Conservation (phyloP, 148 eudicot species). For the Mesembryanthemum crystallinum region DNA sequence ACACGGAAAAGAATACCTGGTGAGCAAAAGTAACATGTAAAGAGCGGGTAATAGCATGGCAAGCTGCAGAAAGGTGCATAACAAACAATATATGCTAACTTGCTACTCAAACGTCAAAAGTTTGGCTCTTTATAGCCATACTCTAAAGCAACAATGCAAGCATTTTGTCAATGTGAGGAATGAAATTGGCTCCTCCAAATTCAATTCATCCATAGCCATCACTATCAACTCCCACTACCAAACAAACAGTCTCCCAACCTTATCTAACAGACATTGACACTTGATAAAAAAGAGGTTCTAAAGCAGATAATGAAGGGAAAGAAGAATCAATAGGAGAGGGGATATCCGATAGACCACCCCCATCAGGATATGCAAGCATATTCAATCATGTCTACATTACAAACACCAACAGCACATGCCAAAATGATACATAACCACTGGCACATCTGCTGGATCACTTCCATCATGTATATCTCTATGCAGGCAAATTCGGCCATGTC, state of each 20-base stretch:
- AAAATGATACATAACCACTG: too few relatives aligned
- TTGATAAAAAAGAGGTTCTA: background rate
- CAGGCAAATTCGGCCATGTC: conserved; percentile 7
- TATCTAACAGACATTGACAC: background rate
- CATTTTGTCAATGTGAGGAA: background rate
- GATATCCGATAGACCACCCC: background rate
- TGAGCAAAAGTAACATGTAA: background rate
- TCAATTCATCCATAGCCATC: background rate
- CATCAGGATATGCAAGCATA: background rate
- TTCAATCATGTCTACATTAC: background rate
- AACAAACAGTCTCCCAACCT: background rate
- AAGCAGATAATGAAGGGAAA: background rate
- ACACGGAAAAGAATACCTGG: too few relatives aligned
- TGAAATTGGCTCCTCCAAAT: background rate
- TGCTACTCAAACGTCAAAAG: too few relatives aligned
- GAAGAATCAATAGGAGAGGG: background rate
- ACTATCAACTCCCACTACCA: background rate
- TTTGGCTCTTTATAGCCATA: background rate
- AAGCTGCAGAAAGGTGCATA: background rate
- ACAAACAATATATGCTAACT: background rate
- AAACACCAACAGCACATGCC: background rate
- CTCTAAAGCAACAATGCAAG: background rate
- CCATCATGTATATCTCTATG: background rate
- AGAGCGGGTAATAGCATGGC: background rate
- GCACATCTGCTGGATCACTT: background rate